A percentile compares a stretch with the other conserved stretches of the same genome.
Conservation (phyloP, 805 yeast species). For the Myxozyma lipomycoides region DNA sequence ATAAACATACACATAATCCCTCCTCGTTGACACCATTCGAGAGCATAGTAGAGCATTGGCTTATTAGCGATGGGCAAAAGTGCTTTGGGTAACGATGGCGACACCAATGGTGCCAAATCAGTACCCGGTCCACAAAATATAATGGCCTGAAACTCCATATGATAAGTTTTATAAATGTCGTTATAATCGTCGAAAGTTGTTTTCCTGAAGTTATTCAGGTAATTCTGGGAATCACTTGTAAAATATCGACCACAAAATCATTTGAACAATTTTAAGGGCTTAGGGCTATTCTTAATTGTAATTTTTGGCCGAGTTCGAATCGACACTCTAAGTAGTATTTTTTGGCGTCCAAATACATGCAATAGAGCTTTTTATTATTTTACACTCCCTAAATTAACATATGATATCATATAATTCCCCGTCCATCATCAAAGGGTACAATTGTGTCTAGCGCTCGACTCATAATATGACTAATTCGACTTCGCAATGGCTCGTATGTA, state of each 20-base stretch:
- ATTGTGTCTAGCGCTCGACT: constrained; percentile 74
- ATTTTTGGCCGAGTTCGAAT: no score
- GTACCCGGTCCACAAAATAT: constrained; percentile 85
- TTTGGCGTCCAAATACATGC: no score
- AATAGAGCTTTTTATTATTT: neutral
- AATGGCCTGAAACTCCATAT: constrained; percentile 89
- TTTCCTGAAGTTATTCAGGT: no score
- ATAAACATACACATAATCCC: constrained; percentile 25
- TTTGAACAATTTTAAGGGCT: no score
- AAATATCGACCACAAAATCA: no score
- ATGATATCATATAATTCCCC: no score
- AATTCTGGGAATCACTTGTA: no score
- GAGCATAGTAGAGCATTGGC: constrained; percentile 81
- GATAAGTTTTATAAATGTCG: neutral
- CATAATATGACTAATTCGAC: constrained; percentile 76
- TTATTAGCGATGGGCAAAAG: constrained; percentile 82
- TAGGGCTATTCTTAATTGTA: no score
- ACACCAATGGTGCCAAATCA: constrained; percentile 62
- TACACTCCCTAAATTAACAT: no score
- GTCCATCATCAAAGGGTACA: constrained; percentile 50
- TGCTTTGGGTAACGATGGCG: constrained; percentile 70
- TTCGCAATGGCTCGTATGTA: constrained; percentile 67
- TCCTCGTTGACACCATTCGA: constrained; percentile 75
- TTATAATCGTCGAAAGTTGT: neutral
- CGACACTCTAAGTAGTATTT: no score